phyloP scores from a whole-genome alignment of 1,284 basidiomycete species.

The Fomitopsis palustris region DNA sequence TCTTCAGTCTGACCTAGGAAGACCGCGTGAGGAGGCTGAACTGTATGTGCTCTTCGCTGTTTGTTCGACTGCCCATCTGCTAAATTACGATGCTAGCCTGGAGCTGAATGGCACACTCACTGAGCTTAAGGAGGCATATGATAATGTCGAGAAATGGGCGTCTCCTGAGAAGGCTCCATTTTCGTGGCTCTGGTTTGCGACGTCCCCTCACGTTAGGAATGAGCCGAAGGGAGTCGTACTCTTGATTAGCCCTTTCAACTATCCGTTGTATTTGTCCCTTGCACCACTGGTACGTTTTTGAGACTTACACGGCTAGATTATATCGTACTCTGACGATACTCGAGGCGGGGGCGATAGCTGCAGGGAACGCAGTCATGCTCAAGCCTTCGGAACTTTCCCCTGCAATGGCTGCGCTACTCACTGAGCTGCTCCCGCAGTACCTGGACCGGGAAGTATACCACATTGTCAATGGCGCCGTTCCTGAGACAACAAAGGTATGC shows the following conservation, averaged over 20 bases:
- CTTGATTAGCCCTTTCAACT: conserved; percentile 65
- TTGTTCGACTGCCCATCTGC: conserved; percentile 18
- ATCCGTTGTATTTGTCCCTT: conserved; percentile 47
- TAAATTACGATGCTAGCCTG: not conserved
- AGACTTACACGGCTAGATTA: not conserved
- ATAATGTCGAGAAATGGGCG: conserved; percentile 73
- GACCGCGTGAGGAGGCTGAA: conserved; percentile 47
- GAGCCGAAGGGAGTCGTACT: conserved; percentile 76
- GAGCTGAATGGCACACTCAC: conserved; percentile 51
- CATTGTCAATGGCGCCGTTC: conserved; percentile 72
- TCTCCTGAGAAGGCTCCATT: conserved; percentile 62
- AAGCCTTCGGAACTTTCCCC: conserved; percentile 79
- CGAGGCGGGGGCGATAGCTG: conserved; percentile 65
- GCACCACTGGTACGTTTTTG: conserved; percentile 41
- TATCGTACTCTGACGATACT: not conserved
- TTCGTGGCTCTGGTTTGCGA: conserved; percentile 47
- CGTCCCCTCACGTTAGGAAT: conserved; percentile 66
- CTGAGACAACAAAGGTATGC: conserved; percentile 66
- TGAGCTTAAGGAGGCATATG: conserved; percentile 63
- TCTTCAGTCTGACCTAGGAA: conserved; percentile 51
- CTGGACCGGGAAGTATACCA: conserved; percentile 68
- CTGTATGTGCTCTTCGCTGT: conserved; percentile 45
- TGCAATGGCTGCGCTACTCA: conserved; percentile 60
- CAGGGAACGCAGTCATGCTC: conserved; percentile 69
- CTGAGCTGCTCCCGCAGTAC: conserved; percentile 78